These are phyloP conservation scores for Phlebopus sp. DNA, from an alignment of 1,284 basidiomycete genomes.

Conservation along the genomic window DNA sequence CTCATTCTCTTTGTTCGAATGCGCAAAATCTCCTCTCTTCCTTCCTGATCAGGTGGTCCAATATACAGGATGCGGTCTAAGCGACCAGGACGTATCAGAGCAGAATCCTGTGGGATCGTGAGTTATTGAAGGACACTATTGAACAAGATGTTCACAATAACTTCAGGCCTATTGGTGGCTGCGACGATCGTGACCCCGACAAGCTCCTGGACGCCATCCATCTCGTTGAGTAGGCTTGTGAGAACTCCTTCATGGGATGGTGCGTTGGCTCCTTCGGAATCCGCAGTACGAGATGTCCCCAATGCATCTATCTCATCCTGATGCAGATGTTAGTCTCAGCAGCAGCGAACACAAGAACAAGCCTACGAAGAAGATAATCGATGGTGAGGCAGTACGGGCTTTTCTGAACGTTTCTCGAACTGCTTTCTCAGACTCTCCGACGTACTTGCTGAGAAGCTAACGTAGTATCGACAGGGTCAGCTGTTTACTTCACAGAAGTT, in stretches of 20 bases:
- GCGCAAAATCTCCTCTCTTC: conserved; percentile 80
- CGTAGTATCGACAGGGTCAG: conserved; percentile 5
- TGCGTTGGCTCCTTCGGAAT: conserved; percentile 50
- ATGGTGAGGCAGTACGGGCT: conserved; percentile 90
- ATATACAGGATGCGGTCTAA: conserved; percentile 96
- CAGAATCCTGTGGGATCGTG: conserved; percentile 69
- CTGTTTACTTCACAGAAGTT: not conserved
- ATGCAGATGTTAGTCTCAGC: conserved; percentile 1
- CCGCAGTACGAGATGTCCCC: conserved; percentile 71
- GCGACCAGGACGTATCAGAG: conserved; percentile 91
- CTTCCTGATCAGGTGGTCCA: conserved; percentile 81
- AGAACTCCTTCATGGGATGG: conserved; percentile 82
- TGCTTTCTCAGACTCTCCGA: conserved; percentile 95
- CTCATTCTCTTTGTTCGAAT: conserved; percentile 83
- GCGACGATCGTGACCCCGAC: conserved; percentile 92
- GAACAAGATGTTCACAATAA: conserved; percentile 60
- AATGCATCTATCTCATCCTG: conserved; percentile 98
- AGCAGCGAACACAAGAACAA: conserved; percentile 2
- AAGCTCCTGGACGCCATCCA: conserved; percentile 96
- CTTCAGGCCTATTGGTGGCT: conserved; percentile 94
- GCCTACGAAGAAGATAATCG: conserved; percentile 93
- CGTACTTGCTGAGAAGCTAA: conserved; percentile 93
- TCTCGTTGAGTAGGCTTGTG: conserved; percentile 93
- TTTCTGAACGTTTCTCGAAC: conserved; percentile 95
- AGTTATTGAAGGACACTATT: not conserved